phyloP scores from a whole-genome alignment of 2,329 filamentous ascomycete genomes.

The Fusarium falciforme region DNA sequence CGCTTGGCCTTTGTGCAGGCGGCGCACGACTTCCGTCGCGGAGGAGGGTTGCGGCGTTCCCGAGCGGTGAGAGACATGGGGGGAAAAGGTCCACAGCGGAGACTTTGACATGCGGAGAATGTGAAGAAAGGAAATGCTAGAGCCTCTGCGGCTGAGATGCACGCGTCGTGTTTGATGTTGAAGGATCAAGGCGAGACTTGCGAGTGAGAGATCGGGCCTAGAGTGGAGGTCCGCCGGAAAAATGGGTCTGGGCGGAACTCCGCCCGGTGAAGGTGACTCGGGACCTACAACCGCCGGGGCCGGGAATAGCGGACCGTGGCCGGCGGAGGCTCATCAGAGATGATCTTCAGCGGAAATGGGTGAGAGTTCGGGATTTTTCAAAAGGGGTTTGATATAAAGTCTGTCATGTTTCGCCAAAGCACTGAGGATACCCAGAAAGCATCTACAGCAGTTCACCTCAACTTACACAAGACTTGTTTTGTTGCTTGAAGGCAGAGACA shows the following conservation, averaged over 20 bases:
- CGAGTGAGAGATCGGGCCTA: neutral
- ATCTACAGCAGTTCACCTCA: neutral
- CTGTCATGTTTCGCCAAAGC: neutral
- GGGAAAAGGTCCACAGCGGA: neutral
- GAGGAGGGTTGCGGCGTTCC: conserved; percentile 58
- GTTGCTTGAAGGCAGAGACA: neutral
- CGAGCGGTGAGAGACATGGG: conserved; percentile 46
- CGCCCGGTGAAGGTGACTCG: conserved; percentile 26
- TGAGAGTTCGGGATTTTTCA: neutral
- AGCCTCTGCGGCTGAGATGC: neutral
- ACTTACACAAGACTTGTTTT: neutral
- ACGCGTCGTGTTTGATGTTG: neutral
- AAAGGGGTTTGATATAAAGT: neutral
- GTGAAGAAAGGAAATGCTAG: neutral
- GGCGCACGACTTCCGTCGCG: conserved; percentile 66
- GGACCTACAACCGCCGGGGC: neutral
- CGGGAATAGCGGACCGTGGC: conserved; percentile 20
- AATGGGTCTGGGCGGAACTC: conserved; percentile 45
- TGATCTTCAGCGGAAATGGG: neutral
- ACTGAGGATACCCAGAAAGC: neutral
- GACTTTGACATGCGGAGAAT: neutral
- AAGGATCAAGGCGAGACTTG: neutral
- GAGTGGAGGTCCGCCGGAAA: conserved; percentile 25
- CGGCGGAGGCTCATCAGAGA: neutral
- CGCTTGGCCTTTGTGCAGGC: conserved; percentile 68